phyloP scores from a whole-genome alignment of 371 early-diverging fungal genomes.

The Rhizopus sp. region DNA sequence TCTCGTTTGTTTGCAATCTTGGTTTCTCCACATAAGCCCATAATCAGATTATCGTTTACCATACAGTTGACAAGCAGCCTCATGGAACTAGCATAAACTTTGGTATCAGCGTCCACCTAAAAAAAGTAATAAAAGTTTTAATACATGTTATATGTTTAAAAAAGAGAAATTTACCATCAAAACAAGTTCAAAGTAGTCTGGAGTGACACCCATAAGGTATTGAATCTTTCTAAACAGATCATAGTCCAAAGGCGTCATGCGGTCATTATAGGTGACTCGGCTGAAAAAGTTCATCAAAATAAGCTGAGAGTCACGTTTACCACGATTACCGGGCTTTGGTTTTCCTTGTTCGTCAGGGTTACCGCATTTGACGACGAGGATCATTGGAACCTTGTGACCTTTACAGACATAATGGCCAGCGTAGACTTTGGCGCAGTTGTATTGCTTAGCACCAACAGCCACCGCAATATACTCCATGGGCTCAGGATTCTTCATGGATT shows the following conservation, averaged over 20 bases:
- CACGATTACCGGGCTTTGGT: conserved; percentile 91
- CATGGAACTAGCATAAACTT: conserved; percentile 79
- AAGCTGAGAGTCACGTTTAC: conserved; percentile 96
- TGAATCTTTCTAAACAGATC: conserved; percentile 84
- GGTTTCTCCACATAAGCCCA: conserved; percentile 91
- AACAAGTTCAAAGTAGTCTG: conserved; percentile 82
- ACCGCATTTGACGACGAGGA: conserved; percentile 88
- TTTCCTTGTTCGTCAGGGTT: conserved; percentile 75
- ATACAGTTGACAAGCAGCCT: conserved; percentile 79
- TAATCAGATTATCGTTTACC: conserved; percentile 81
- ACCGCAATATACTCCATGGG: conserved; percentile 87
- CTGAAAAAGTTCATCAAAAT: conserved; percentile 96
- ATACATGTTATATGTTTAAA: not conserved
- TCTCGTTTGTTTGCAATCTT: conserved; percentile 88
- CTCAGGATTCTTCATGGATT: conserved; percentile 61
- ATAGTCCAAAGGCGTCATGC: conserved; percentile 89
- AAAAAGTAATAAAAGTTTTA: not conserved
- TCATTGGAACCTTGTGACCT: conserved; percentile 70
- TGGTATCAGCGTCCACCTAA: conserved; percentile 89
- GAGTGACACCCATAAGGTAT: conserved; percentile 77
- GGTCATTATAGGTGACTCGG: conserved; percentile 80
- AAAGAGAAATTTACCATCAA: conserved; percentile 70
- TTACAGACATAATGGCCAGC: conserved; percentile 85
- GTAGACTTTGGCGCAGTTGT: conserved; percentile 92
- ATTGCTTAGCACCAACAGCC: conserved; percentile 85